Evolutionary conservation across 2,329 filamentous ascomycete genomes (phyloP).

Genomic region (Hymenoscyphus albidus): DNA sequence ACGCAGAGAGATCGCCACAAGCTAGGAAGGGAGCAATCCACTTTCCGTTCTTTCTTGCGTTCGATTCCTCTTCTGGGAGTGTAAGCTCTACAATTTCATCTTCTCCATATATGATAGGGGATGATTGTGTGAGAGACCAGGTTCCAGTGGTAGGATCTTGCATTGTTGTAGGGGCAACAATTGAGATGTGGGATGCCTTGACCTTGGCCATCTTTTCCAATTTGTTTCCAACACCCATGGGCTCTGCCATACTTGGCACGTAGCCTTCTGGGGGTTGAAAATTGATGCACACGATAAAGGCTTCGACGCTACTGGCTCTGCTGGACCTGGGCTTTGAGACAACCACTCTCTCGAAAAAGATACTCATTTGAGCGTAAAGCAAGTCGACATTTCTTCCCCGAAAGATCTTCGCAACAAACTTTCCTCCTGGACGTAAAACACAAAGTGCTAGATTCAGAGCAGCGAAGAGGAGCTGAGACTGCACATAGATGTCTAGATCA

Average conservation of each 20-base stretch:
- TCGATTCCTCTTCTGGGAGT: constrained; percentile 34
- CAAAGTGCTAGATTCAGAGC: constrained; percentile 91
- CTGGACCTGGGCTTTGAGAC: constrained; percentile 93
- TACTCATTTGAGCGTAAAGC: constrained; percentile 87
- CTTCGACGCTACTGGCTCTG: constrained; percentile 93
- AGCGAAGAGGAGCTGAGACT: constrained; percentile 90
- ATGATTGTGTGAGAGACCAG: constrained; percentile 36
- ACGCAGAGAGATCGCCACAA: constrained; percentile 92
- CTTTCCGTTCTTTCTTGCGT: constrained; percentile 45
- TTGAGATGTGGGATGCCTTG: constrained; percentile 40
- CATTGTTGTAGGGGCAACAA: constrained; percentile 41
- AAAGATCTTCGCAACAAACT: constrained; percentile 98
- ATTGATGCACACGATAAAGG: constrained; percentile 91
- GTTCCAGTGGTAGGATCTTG: constrained; percentile 44
- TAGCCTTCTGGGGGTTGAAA: constrained; percentile 78
- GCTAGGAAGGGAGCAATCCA: constrained; percentile 97
- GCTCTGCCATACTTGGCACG: constrained; percentile 69
- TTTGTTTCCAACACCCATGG: constrained; percentile 61
- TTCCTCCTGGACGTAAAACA: constrained; percentile 86
- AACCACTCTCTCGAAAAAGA: constrained; percentile 82
- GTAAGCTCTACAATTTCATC: constrained; percentile 29
- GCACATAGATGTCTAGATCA: constrained; percentile 96
- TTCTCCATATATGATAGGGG: constrained; percentile 15
- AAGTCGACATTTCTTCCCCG: constrained; percentile 92
- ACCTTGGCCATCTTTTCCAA: constrained; percentile 49